A percentile compares a stretch with the other conserved stretches of the same genome.
Evolutionary conservation across 495 filamentous ascomycete species (phyloP).

Genomic region (Penicillium crystallinum): DNA sequence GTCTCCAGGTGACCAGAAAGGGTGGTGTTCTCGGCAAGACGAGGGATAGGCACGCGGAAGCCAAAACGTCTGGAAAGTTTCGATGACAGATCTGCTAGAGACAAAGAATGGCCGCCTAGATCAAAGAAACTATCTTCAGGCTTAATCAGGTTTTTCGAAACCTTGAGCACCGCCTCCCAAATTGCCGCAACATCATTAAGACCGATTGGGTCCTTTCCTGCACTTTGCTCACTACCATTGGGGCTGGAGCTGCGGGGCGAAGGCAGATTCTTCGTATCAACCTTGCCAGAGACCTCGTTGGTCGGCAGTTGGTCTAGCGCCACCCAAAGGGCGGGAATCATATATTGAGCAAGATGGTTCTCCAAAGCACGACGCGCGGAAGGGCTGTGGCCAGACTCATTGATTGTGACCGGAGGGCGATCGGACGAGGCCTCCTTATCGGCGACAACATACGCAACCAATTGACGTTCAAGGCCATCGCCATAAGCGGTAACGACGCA

Average conservation of each 20-base stretch:
- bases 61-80: conserved; percentile 54
- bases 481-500: conserved; percentile 58
- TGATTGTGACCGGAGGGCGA: conserved; percentile 50
- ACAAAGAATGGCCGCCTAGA: conserved; percentile 63
- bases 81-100: conserved; percentile 59
- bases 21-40: conserved; percentile 57
- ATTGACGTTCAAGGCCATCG: conserved; percentile 58
- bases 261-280: conserved; percentile 58
- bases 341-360: conserved; percentile 60
- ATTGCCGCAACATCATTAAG: conserved; percentile 52
- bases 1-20: conserved; percentile 57
- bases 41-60: conserved; percentile 56
- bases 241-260: conserved; percentile 40
- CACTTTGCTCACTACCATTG: conserved; percentile 32
- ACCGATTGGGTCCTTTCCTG: conserved; percentile 46
- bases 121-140: conserved; percentile 65
- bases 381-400: conserved; percentile 56
- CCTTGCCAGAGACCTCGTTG: conserved; percentile 62
- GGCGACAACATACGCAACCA: conserved; percentile 62
- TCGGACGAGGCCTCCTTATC: conserved; percentile 49
- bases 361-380: conserved; percentile 50
- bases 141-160: conserved; percentile 47
- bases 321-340: conserved; percentile 66
- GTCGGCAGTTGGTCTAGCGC: conserved; percentile 56
- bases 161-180: conserved; percentile 57